phyloP scores from a whole-genome alignment of 139 green algal genomes.

The Pycnococcus provasolii region DNA sequence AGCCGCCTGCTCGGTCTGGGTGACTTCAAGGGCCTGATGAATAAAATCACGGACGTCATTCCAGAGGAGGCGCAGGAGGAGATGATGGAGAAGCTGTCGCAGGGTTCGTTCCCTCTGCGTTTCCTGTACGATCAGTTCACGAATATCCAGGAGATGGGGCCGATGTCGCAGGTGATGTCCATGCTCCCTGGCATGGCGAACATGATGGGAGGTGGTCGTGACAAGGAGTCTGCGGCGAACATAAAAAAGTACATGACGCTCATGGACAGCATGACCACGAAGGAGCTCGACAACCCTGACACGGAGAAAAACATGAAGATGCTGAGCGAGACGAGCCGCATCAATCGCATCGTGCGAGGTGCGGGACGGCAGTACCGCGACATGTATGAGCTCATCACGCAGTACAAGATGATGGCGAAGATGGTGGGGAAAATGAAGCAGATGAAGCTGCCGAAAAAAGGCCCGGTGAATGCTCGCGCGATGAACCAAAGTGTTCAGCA shows the following conservation, averaged over 20 bases:
- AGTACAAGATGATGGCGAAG: conserved; percentile 82
- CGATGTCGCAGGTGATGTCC: conserved; percentile 76
- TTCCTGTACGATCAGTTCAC: conserved; percentile 94
- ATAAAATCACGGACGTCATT: conserved; percentile 72
- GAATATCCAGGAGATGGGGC: conserved; percentile 90
- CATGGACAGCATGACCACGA: conserved; percentile 95
- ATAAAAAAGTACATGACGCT: conserved; percentile 92
- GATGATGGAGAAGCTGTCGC: conserved; percentile 76
- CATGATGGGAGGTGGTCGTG: conserved; percentile 52
- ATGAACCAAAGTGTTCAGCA: conserved; percentile 19
- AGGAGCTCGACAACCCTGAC: conserved; percentile 52
- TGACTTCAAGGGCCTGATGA: conserved; percentile 72
- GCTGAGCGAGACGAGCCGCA: conserved; percentile 24
- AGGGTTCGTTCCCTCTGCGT: conserved; percentile 86
- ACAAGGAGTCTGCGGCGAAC: conserved; percentile 71
- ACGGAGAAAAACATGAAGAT: conserved; percentile 39
- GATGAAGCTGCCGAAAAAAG: conserved; percentile 70
- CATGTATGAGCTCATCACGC: conserved; percentile 65
- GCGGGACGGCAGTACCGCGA: conserved; percentile 29
- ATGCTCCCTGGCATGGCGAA: conserved; percentile 91
- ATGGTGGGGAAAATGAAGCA: conserved; percentile 77
- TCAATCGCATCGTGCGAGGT: conserved; percentile 31
- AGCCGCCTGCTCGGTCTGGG: conserved; percentile 79
- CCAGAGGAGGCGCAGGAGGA: conserved; percentile 53
- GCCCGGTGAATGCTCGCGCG: background rate